Conservation (phyloP, 1,284 basidiomycete species). For the Phlebopus sp. region DNA sequence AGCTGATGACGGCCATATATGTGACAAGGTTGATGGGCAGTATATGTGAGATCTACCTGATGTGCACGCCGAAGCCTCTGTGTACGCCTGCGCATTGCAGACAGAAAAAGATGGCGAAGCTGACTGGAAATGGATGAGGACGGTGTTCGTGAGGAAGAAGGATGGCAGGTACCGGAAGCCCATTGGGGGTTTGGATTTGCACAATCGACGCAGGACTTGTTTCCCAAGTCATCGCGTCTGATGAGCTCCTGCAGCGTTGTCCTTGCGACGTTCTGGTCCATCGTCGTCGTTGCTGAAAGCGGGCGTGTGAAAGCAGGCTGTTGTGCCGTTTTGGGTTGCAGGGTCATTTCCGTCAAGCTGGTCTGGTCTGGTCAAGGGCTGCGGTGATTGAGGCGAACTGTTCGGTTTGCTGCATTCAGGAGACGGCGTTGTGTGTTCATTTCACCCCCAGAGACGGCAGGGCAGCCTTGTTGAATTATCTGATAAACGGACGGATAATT, state of each 20-base stretch:
- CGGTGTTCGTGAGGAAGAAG: constrained; percentile 22
- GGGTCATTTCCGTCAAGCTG: constrained; percentile 10
- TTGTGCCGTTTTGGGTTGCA: not conserved
- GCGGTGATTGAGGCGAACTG: too few species aligned
- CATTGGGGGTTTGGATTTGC: constrained; percentile 86
- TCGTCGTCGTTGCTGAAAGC: not conserved
- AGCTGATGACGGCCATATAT: constrained; percentile 46
- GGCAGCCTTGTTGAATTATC: too few species aligned
- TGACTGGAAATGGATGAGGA: constrained; percentile 31
- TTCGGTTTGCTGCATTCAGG: too few species aligned
- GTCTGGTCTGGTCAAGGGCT: not conserved
- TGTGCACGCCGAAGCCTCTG: constrained; percentile 85
- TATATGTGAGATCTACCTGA: constrained; percentile 50
- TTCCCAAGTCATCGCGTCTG: constrained; percentile 67
- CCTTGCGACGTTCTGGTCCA: constrained; percentile 65
- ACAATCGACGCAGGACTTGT: constrained; percentile 82
- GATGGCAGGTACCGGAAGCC: constrained; percentile 63
- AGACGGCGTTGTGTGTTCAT: not conserved
- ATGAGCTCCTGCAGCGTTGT: constrained; percentile 73
- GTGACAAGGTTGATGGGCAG: constrained; percentile 5
- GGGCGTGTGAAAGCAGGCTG: constrained; percentile 6
- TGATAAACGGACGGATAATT: too few species aligned
- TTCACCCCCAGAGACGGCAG: too few species aligned
- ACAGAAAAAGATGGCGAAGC: constrained; percentile 87
- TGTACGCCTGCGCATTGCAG: constrained; percentile 90